Percentiles rank a stretch among this genome's conserved stretches.
Conservation (phyloP, 768 basidiomycete species). For the Russula ochroleuca region DNA sequence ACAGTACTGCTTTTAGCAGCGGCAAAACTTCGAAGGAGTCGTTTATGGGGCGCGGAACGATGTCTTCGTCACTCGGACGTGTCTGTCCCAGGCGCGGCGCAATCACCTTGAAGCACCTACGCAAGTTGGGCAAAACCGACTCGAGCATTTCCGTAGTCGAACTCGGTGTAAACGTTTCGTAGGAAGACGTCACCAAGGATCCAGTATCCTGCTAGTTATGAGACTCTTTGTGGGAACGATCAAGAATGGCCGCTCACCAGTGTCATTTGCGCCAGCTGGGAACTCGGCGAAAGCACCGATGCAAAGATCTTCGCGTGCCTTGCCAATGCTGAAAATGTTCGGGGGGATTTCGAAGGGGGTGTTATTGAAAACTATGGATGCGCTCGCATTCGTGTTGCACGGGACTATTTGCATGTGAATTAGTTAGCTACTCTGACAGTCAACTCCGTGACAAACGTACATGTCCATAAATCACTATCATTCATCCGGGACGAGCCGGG, state of each 20-base stretch:
- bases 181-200: background rate
- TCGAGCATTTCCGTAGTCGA: background rate
- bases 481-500: background rate
- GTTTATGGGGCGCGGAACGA: too few relatives aligned
- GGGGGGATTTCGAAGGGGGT: background rate
- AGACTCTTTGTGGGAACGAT: background rate
- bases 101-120: background rate
- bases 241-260: background rate
- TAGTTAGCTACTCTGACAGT: background rate
- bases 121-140: background rate
- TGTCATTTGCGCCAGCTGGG: too few relatives aligned
- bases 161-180: background rate
- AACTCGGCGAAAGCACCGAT: background rate
- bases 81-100: too few relatives aligned
- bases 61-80: too few relatives aligned
- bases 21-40: too few relatives aligned
- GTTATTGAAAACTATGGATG: background rate
- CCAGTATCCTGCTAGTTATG: background rate
- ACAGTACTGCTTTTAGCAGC: too few relatives aligned
- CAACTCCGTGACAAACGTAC: background rate
- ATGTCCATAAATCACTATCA: background rate
- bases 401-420: background rate
- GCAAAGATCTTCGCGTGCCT: background rate
- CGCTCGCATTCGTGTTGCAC: background rate
- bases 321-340: background rate